Base-by-base conservation (phyloP, 257 asterid genomes). In the Misopates orontium region DNA sequence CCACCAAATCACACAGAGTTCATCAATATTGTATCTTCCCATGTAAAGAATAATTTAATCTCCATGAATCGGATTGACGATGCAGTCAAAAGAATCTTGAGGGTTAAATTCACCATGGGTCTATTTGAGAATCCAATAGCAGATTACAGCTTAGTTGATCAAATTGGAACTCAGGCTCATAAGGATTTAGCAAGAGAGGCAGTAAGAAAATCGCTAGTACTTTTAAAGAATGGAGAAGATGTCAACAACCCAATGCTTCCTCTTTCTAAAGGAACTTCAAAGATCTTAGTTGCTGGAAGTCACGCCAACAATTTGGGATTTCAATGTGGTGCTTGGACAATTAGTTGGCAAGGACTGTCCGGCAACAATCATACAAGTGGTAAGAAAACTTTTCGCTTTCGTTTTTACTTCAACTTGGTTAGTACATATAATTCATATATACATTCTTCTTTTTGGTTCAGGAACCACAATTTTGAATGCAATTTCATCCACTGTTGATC, bases 311-410 rank as follows among this genome's bases (percentile, higher is more conserved):
- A 70, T 28, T 19, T 70, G 32, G 75, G 75, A 40, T 41, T 23
- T 3, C 75, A 70, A 62, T 70, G 75, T 25, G 75, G 69, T 15
- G 75, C 69, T 25, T 70, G 75, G 75, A 61, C 75, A 10, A 77
- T 82, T 18, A 64, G 79, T n/a, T 82, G 88, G 88, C 88, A 82
- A 60, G 88, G 85, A 45, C 68, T 66, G 14, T 32, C 10, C 22
- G 83, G 81, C 61, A 82, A 56, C 56, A 55, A 56, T 25, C 71
- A 53, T 22, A 67, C 71, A 4, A 28, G 21, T 4, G 70, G 70
- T 65, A 50, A 0, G 5, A 25, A 28, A 63, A 3, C 22, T 44
- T 1, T 47, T 21, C 54, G 2, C 18, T 41, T 55, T 10, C 11
- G 10, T 28, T 28, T 6, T 28, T 2, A 28, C 23, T 49, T 49